Conservation (phyloP, 1,284 basidiomycete species). For the Macrocystidia cucumis region DNA sequence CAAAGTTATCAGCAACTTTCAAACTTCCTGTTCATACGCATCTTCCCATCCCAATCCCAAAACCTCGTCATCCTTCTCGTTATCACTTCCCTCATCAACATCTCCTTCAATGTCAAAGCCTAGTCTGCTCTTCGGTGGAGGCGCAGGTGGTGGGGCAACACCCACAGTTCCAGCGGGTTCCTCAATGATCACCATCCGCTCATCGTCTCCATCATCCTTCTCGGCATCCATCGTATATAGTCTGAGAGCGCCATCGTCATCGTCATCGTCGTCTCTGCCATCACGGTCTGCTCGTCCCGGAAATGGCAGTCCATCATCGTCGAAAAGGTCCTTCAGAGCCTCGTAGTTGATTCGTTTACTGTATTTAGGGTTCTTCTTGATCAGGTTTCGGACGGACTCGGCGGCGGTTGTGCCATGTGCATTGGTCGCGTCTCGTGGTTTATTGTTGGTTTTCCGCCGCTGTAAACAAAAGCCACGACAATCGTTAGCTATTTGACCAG, state of each 20-base stretch:
- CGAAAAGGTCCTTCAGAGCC: conserved; percentile 72
- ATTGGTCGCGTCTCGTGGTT: conserved; percentile 68
- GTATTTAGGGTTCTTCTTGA: conserved; percentile 79
- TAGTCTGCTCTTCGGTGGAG: conserved; percentile 15
- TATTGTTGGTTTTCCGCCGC: conserved; percentile 61
- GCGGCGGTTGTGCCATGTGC: conserved; percentile 70
- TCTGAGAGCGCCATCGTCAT: conserved; percentile 37
- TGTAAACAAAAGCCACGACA: conserved; percentile 17
- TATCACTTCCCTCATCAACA: conserved; percentile 28
- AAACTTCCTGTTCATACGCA: conserved; percentile 32
- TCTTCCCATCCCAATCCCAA: conserved; percentile 34
- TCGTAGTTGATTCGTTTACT: conserved; percentile 89
- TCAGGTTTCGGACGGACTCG: conserved; percentile 72
- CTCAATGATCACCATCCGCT: conserved; percentile 33
- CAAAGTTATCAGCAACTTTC: no score
- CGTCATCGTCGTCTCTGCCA: conserved; percentile 38
- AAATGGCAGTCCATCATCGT: conserved; percentile 33
- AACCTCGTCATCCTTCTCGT: conserved; percentile 27
- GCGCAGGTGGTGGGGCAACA: conserved; percentile 11
- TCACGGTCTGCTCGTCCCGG: conserved; percentile 20
- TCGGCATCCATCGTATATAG: conserved; percentile 33
- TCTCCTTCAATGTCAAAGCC: conserved; percentile 17
- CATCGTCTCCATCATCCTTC: conserved; percentile 31
- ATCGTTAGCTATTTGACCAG: conserved; percentile 6
- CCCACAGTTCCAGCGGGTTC: conserved; percentile 28